Evolutionary conservation across 768 basidiomycete species (phyloP).

Genomic region (Butyriboletus loyo): DNA sequence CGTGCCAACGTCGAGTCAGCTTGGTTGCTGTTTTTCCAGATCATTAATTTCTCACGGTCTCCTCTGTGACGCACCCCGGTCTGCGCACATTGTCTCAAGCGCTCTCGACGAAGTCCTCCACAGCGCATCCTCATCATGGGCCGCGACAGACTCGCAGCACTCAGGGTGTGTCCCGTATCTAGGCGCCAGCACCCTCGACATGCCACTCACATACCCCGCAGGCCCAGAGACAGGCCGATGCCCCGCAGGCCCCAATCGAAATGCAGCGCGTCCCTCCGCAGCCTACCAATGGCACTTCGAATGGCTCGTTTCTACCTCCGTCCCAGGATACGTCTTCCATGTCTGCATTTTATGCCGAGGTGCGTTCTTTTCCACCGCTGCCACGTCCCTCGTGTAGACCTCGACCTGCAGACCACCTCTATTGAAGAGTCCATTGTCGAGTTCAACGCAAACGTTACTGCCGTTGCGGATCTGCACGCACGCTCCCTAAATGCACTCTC

Average conservation of each 20-base stretch:
- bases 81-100: not conserved
- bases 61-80: not conserved
- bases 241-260: conserved; percentile 23
- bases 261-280: conserved; percentile 20
- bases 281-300: not conserved
- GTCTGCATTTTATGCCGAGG: conserved; percentile 34
- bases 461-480: conserved; percentile 48
- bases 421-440: conserved; percentile 45
- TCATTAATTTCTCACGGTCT: conserved; percentile 12
- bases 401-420: conserved; percentile 39
- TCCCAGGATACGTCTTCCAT: conserved; percentile 25
- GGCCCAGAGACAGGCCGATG: conserved; percentile 49
- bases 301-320: conserved; percentile 1
- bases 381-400: not conserved
- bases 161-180: conserved; percentile 64
- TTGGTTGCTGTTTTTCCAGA: not conserved
- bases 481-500: conserved; percentile 50
- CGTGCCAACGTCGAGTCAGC: not conserved
- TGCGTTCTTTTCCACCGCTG: conserved; percentile 1
- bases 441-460: conserved; percentile 45
- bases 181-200: conserved; percentile 37
- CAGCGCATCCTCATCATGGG: conserved; percentile 42
- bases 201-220: conserved; percentile 35
- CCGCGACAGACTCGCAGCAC: conserved; percentile 74
- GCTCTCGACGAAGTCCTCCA: not conserved